Conservation (phyloP, 2,329 filamentous ascomycete species). For the Ascochyta rabiei region DNA sequence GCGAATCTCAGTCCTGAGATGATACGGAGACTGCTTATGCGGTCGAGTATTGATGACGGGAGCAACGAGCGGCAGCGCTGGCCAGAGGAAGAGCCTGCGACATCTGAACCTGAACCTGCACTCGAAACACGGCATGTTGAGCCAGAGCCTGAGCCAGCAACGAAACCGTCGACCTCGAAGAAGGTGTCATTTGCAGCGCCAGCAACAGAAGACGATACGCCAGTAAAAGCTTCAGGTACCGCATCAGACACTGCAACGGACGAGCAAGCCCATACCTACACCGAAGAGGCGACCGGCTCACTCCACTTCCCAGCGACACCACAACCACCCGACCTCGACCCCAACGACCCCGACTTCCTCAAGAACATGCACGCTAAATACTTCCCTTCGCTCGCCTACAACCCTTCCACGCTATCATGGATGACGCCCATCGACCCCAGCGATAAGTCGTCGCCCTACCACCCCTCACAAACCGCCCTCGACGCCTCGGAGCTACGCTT, state of each 20-base stretch:
- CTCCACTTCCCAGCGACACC: conserved; percentile 66
- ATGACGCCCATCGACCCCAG: conserved; percentile 73
- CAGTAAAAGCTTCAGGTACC: background rate
- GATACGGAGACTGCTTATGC: conserved; percentile 75
- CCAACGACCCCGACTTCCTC: conserved; percentile 81
- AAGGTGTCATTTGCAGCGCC: conserved; percentile 44
- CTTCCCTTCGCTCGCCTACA: conserved; percentile 84
- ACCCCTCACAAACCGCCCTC: conserved; percentile 75
- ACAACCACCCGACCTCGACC: conserved; percentile 76
- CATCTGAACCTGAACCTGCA: background rate
- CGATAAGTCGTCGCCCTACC: conserved; percentile 75
- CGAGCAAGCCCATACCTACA: conserved; percentile 65
- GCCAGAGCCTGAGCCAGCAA: background rate
- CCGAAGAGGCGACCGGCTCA: conserved; percentile 61
- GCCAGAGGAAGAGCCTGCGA: conserved; percentile 6
- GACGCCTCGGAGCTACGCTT: conserved; percentile 82
- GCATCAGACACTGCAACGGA: conserved; percentile 3
- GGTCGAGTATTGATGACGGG: conserved; percentile 76
- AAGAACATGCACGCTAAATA: conserved; percentile 86
- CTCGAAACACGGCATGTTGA: conserved; percentile 17
- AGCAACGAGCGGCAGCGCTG: conserved; percentile 50
- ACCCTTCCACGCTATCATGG: conserved; percentile 88
- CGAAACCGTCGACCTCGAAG: conserved; percentile 25
- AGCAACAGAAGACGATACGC: conserved; percentile 15
- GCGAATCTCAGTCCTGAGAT: conserved; percentile 75